phyloP scores from a whole-genome alignment of 1,139 yeast genomes.

The Williopsis jadinii region DNA sequence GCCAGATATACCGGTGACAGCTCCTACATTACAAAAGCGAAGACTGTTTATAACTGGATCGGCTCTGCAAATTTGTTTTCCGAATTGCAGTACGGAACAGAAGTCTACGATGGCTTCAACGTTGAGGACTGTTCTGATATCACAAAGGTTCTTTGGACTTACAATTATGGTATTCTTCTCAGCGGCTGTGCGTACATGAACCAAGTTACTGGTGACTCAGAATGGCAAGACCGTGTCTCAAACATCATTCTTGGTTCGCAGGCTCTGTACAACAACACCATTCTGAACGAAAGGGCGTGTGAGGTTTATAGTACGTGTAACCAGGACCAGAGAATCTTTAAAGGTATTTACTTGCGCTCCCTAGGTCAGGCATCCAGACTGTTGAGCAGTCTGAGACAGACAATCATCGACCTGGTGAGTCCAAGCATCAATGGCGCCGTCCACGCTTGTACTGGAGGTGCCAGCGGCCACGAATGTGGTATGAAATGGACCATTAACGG shows the following conservation, averaged over 20 bases:
- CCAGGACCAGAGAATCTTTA: constrained; percentile 72
- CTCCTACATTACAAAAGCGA: constrained; percentile 59
- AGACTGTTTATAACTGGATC: constrained; percentile 67
- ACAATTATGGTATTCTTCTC: constrained; percentile 69
- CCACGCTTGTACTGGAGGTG: constrained; percentile 50
- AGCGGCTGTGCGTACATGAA: constrained; percentile 70
- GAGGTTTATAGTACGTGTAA: constrained; percentile 52
- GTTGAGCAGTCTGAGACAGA: constrained; percentile 42
- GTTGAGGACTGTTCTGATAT: constrained; percentile 50
- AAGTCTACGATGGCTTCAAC: constrained; percentile 70
- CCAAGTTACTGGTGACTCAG: constrained; percentile 48
- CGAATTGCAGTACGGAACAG: constrained; percentile 30
- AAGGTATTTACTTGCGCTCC: constrained; percentile 63
- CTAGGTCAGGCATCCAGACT: constrained; percentile 53
- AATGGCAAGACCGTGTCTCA: constrained; percentile 51
- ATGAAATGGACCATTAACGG: constrained; percentile 37
- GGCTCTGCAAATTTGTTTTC: constrained; percentile 41
- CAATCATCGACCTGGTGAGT: constrained; percentile 38
- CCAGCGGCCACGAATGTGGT: constrained; percentile 54
- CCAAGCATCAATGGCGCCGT: constrained; percentile 51
- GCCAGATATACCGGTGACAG: constrained; percentile 63
- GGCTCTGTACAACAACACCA: constrained; percentile 38
- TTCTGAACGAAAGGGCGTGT: constrained; percentile 68
- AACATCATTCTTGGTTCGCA: constrained; percentile 47
- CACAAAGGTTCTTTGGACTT: constrained; percentile 60